Conservation (phyloP, 768 basidiomycete species). For the Hysterangium stoloniferum region DNA sequence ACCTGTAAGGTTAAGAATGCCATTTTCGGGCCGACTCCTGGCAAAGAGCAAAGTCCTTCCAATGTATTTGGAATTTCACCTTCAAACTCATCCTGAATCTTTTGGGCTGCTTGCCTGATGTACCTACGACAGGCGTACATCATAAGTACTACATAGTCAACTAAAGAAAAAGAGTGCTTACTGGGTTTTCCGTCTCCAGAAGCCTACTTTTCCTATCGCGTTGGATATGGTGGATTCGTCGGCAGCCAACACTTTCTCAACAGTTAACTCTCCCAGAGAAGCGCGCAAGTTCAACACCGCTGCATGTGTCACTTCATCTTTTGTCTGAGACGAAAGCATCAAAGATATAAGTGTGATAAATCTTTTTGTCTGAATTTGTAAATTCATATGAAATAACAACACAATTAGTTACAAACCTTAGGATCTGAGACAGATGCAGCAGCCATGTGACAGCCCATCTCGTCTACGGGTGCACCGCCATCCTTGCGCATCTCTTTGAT, state of each 20-base stretch:
- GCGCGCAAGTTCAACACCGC: slow-evolving; percentile 68
- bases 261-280: slow-evolving; percentile 69
- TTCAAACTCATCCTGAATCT: slow-evolving; percentile 61
- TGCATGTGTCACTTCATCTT: slow-evolving; percentile 79
- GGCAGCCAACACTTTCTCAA: slow-evolving; percentile 61
- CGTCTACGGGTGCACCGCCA: slow-evolving; percentile 82
- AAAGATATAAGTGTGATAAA: slow-evolving; percentile 84
- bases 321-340: slow-evolving; percentile 95
- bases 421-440: slow-evolving; percentile 57
- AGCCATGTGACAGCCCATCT: slow-evolving; percentile 79
- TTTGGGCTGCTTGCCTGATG: slow-evolving; percentile 63
- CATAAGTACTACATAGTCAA: background rate
- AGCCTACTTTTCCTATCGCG: slow-evolving; percentile 85
- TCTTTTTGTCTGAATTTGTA: slow-evolving; percentile 53
- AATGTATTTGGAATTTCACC: slow-evolving; percentile 86
- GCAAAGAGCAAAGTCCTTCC: slow-evolving; percentile 79
- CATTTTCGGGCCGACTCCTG: slow-evolving; percentile 97
- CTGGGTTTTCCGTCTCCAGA: slow-evolving; percentile 85
- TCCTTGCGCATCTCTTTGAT: slow-evolving; percentile 72
- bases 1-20: slow-evolving; percentile 73
- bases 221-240: slow-evolving; percentile 55
- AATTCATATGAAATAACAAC: slow-evolving; percentile 11
- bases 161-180: slow-evolving; percentile 29
- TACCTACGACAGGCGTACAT: slow-evolving; percentile 38
- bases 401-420: slow-evolving; percentile 37